A percentile compares a stretch with the other conserved stretches of the same genome.
Evolutionary conservation across 1,284 basidiomycete genomes (phyloP).

Genomic region (Puccinia triticina): DNA sequence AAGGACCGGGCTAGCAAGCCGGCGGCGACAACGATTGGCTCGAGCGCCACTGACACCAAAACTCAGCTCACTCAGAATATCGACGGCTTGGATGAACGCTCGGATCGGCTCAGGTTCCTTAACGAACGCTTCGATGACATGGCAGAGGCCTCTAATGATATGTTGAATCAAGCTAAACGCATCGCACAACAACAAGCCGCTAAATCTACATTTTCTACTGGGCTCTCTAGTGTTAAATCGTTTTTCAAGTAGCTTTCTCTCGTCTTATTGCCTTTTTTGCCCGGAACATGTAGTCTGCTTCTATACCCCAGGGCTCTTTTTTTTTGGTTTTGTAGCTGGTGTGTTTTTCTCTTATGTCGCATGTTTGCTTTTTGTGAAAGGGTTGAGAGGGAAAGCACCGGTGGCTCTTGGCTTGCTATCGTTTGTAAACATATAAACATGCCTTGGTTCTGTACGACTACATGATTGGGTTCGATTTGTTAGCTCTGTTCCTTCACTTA

Average conservation of each 20-base stretch:
- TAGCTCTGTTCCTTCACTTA: too few species aligned
- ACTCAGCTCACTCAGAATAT: constrained; percentile 39
- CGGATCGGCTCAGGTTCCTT: constrained; percentile 35
- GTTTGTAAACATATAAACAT: too few species aligned
- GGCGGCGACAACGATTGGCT: not conserved
- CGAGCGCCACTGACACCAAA: not conserved
- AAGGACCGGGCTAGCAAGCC: not conserved
- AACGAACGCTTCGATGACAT: constrained; percentile 50
- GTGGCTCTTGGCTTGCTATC: too few species aligned
- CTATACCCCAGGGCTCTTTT: not conserved
- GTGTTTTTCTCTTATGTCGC: too few species aligned
- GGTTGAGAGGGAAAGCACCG: too few species aligned
- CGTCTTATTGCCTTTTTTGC: not conserved
- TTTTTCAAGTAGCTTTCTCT: constrained; percentile 32
- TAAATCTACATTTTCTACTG: constrained; percentile 38
- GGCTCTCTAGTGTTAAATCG: constrained; percentile 37
- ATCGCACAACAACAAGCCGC: constrained; percentile 46
- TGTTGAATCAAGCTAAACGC: constrained; percentile 43
- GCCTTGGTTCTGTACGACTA: too few species aligned
- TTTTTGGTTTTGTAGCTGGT: not conserved
- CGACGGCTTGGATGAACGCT: constrained; percentile 42
- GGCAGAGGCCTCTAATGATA: constrained; percentile 13
- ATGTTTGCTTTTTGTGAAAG: too few species aligned
- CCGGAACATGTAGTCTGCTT: not conserved
- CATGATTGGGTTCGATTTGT: too few species aligned